phyloP scores from a whole-genome alignment of 768 basidiomycete species.

The Chiua virens region DNA sequence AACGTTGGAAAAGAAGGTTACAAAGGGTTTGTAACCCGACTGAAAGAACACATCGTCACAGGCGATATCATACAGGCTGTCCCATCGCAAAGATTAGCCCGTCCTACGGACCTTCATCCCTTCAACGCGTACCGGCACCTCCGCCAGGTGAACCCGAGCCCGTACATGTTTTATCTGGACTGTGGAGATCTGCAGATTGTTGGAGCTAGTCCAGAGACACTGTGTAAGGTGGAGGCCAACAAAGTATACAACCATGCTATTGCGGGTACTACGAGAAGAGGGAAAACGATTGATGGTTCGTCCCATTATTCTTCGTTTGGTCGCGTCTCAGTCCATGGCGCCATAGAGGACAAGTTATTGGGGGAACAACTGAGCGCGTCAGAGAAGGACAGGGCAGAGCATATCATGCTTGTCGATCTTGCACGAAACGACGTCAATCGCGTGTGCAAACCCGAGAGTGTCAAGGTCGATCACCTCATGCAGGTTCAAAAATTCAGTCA shows the following conservation, averaged over 20 bases:
- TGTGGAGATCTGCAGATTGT: conserved; percentile 92
- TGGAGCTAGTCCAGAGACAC: conserved; percentile 97
- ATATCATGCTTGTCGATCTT: conserved; percentile 98
- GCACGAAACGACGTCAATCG: conserved; percentile 98
- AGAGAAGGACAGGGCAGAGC: conserved; percentile 95
- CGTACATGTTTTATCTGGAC: conserved; percentile 98
- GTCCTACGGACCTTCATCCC: conserved; percentile 86
- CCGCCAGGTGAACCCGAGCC: conserved; percentile 93
- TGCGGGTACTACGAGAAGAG: conserved; percentile 90
- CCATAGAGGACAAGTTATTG: conserved; percentile 83
- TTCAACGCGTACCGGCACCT: conserved; percentile 97
- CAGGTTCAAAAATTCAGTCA: conserved; percentile 93
- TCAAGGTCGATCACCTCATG: conserved; percentile 96
- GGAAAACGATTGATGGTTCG: conserved; percentile 82
- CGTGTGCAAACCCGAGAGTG: conserved; percentile 91
- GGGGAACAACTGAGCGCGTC: conserved; percentile 75
- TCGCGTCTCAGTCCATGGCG: conserved; percentile 5
- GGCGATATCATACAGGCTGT: conserved; percentile 99
- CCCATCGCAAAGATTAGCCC: conserved; percentile 86
- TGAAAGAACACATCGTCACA: conserved; percentile 92
- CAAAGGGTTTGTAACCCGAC: conserved; percentile 82
- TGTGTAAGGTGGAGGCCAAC: conserved; percentile 92
- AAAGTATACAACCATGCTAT: conserved; percentile 98
- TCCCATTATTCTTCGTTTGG: conserved; percentile 6
- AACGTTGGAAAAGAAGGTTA: conserved; percentile 96